These are phyloP conservation scores for Chaetomium strumarium DNA, from an alignment of 2,329 filamentous ascomycete genomes.

Conservation along the genomic window DNA sequence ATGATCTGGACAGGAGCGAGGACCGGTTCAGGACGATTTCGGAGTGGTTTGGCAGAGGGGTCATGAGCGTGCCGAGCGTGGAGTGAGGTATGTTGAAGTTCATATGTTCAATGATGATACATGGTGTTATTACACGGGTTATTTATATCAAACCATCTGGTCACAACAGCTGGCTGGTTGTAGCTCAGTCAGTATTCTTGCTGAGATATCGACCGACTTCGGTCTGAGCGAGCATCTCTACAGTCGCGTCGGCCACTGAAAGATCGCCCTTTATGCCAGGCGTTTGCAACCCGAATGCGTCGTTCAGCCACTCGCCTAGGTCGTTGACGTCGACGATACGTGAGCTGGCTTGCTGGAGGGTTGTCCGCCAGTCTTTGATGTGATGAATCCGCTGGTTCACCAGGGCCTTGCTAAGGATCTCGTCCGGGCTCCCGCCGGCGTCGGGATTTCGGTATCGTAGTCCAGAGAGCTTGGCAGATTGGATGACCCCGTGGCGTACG, in stretches of 20 bases:
- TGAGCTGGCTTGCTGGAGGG: slow-evolving; percentile 19
- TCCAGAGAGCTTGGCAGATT: slow-evolving; percentile 25
- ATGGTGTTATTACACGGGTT: background rate
- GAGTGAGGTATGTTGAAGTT: slow-evolving; percentile 22
- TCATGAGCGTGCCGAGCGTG: slow-evolving; percentile 58
- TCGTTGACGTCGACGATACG: slow-evolving; percentile 8
- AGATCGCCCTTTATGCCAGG: background rate
- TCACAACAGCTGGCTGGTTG: background rate
- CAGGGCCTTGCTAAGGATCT: slow-evolving; percentile 18
- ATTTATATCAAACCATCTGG: background rate
- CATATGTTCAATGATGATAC: background rate
- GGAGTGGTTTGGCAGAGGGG: slow-evolving; percentile 90
- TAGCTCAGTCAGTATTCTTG: background rate
- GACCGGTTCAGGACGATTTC: slow-evolving; percentile 88
- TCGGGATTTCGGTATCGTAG: slow-evolving; percentile 15
- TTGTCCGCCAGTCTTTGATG: slow-evolving; percentile 28
- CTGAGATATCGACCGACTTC: background rate
- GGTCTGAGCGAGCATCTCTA: background rate
- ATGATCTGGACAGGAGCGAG: slow-evolving; percentile 67
- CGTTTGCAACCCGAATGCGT: slow-evolving; percentile 26
- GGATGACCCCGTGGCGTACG: slow-evolving; percentile 36
- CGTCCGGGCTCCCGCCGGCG: slow-evolving; percentile 13
- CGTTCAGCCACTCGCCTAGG: slow-evolving; percentile 28
- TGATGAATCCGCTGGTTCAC: slow-evolving; percentile 23
- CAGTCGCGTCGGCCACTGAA: background rate